Evolutionary conservation across 768 basidiomycete species (phyloP), one percentile per base, ranked within the genome.

Genomic region (Boletus tomentosulus): DNA sequence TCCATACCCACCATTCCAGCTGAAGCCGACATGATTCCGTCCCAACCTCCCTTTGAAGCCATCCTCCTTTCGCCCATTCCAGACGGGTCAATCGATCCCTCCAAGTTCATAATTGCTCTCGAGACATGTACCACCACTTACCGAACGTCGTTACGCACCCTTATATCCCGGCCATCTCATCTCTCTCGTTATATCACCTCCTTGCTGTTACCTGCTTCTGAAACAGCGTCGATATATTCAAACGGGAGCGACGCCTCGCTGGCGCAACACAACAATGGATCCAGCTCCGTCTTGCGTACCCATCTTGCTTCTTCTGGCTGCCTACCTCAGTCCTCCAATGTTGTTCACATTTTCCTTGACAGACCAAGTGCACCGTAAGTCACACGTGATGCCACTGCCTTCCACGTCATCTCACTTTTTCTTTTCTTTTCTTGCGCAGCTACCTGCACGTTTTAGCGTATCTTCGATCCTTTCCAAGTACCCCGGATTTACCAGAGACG

Each of bases 311-410:
- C 84, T 7, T 80, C 82, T 51, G 85, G 83, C 6, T 70, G 82
- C 37, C 64, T 85, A 4, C 60, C 72, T 1, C 76, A 74, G 25
- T 64, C 76, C 2, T 74, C 80, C 6, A 71, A 72, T 35, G 74
- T 69, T 42, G 68, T 91, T 34, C 86, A 90, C 57, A 61, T 92
- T 13, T 93, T 93, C 71, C 73, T 93, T 24, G 90, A 93, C 64
- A 77, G 90, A 25, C 79, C 90, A 1, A 90, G 89, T 60, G 74
- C 83, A 30, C 86, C 90, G 87, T 91, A 70, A 76, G 89, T 79
- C 10, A 12, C 30, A 8, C 34, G n/a, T 16, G 12, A 6, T 24
- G 16, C 12, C 31, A 3, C 16, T 49, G 47, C 48, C 42, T 48
- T 7, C 10, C 25, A 45, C 46, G 25, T 10, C 48, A 48, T 53